Evolutionary conservation across 345 rosid genomes (phyloP).

Genomic region (Aegle marmelos): DNA sequence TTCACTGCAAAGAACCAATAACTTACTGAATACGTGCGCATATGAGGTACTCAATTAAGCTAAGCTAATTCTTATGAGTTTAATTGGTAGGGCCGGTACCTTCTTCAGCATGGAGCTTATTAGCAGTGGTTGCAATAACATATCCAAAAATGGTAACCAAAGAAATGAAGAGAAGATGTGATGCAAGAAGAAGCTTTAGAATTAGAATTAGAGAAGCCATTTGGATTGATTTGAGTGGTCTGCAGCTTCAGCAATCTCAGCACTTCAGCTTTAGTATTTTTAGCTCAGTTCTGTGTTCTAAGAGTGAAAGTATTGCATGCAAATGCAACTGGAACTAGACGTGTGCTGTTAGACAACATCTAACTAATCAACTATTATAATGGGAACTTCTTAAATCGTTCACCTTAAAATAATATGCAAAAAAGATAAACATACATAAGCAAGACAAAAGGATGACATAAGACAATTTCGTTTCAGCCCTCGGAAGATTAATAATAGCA

Average conservation of each 20-base stretch:
- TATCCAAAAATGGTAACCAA: neutral
- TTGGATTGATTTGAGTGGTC: neutral
- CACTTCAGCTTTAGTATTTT: too few species aligned
- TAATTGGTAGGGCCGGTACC: neutral
- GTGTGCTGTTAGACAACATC: neutral
- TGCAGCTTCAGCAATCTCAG: neutral
- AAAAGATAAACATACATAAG: too few species aligned
- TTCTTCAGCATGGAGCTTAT: conserved; percentile 25
- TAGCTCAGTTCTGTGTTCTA: neutral
- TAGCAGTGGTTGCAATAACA: conserved; percentile 2
- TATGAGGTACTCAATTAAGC: too few species aligned
- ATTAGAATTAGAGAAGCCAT: neutral
- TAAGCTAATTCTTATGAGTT: neutral
- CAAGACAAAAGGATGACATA: too few species aligned
- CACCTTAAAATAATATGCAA: too few species aligned
- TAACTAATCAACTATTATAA: too few species aligned
- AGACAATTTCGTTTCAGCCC: too few species aligned
- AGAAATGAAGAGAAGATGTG: neutral
- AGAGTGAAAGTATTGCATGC: neutral
- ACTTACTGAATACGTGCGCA: neutral
- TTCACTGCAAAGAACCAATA: conserved; percentile 36
- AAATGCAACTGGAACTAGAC: neutral
- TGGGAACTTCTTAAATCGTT: too few species aligned
- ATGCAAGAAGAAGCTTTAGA: conserved; percentile 4
- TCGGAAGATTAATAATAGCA: too few species aligned